These are phyloP conservation scores for Penicillium maclennaniae DNA, from an alignment of 495 filamentous ascomycete species.

Conservation along the genomic window DNA sequence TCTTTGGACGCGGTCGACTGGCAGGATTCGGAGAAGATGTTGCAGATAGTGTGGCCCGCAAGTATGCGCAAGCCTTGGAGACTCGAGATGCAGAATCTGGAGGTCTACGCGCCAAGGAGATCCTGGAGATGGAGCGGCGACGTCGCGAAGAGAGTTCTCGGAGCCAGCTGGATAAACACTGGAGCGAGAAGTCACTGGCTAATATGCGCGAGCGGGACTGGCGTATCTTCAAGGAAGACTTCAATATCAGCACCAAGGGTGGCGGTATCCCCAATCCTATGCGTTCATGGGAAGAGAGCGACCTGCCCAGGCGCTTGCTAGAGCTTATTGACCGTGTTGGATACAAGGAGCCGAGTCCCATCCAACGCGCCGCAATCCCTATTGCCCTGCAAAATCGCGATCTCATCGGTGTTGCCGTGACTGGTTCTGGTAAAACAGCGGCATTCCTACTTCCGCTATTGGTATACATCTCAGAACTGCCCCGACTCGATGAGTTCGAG, in stretches of 20 bases:
- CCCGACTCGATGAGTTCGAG: slow-evolving; percentile 76
- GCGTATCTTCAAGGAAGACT: slow-evolving; percentile 99
- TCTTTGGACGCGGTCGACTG: slow-evolving; percentile 76
- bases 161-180: slow-evolving; percentile 79
- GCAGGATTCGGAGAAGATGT: slow-evolving; percentile 81
- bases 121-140: slow-evolving; percentile 84
- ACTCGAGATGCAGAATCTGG: slow-evolving; percentile 80
- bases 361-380: slow-evolving; percentile 92
- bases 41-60: slow-evolving; percentile 61
- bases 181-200: slow-evolving; percentile 93
- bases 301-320: slow-evolving; percentile 72
- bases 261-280: slow-evolving; percentile 93
- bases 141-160: slow-evolving; percentile 71
- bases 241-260: slow-evolving; percentile 91
- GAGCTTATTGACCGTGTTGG: slow-evolving; percentile 82
- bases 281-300: slow-evolving; percentile 89
- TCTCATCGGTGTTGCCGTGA: slow-evolving; percentile 96
- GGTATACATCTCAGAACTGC: slow-evolving; percentile 94
- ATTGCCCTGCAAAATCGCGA: slow-evolving; percentile 92
- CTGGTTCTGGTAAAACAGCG: slow-evolving; percentile 98
- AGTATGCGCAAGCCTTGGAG: slow-evolving; percentile 75
- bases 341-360: slow-evolving; percentile 88
- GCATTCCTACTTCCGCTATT: slow-evolving; percentile 90
- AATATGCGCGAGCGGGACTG: slow-evolving; percentile 98
- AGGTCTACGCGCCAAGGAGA: slow-evolving; percentile 66